These are phyloP conservation scores for Syzygium aqueum DNA, from an alignment of 345 rosid genomes.

Conservation along the genomic window DNA sequence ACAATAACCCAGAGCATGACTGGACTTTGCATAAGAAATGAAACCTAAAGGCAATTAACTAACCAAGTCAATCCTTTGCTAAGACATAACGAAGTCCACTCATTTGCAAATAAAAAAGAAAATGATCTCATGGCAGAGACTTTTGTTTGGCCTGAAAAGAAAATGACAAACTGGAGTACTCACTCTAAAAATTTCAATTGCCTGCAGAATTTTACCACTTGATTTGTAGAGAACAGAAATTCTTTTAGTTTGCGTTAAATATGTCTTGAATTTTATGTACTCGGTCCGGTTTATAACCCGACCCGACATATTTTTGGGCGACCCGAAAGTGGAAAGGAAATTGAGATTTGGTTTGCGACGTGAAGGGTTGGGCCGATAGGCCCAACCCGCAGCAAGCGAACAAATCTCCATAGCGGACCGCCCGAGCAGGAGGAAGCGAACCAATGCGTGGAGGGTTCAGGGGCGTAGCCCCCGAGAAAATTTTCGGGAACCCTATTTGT, in stretches of 20 bases:
- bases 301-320: too few species aligned
- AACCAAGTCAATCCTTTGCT: background rate
- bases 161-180: background rate
- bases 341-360: too few species aligned
- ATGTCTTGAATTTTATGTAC: too few species aligned
- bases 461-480: too few species aligned
- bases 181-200: background rate
- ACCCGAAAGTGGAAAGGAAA: too few species aligned
- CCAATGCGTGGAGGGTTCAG: too few species aligned
- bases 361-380: too few species aligned
- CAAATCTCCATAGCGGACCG: too few species aligned
- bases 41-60: background rate
- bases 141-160: background rate
- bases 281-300: too few species aligned
- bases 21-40: background rate
- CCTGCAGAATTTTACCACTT: background rate
- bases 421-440: too few species aligned
- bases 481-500: too few species aligned
- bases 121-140: background rate
- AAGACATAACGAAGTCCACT: background rate
- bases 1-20: background rate
- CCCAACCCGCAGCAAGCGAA: too few species aligned
- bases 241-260: background rate
- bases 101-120: background rate
- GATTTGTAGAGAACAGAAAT: background rate